These are phyloP conservation scores for Monotropa hypopitys DNA, from an alignment of 179 eudicot genomes.

Conservation along the genomic window DNA sequence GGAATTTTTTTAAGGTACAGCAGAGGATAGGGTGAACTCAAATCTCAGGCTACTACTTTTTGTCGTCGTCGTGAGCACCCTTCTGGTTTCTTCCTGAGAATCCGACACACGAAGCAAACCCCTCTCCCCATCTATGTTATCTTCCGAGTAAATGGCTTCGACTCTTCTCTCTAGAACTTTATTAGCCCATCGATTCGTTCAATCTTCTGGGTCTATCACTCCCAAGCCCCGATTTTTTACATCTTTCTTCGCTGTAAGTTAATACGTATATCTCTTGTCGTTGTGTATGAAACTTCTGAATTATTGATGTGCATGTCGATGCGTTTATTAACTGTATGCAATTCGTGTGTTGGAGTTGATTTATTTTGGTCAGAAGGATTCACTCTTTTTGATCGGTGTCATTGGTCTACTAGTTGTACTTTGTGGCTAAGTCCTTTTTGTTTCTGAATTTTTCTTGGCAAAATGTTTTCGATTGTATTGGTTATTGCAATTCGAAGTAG, in stretches of 20 bases:
- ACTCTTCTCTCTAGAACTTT: constrained; percentile 43
- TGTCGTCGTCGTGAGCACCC: too few relatives aligned
- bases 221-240: constrained; percentile 25
- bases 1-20: too few relatives aligned
- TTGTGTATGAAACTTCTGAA: background rate
- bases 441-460: background rate
- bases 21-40: too few relatives aligned
- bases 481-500: background rate
- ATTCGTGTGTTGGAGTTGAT: background rate
- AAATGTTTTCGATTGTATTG: background rate
- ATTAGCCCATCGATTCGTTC: constrained; percentile 27
- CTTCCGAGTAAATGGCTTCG: constrained; percentile 41
- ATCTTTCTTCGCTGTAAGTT: constrained; percentile 37
- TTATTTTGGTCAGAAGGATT: background rate
- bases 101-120: too few relatives aligned
- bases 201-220: constrained; percentile 21
- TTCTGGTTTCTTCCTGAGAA: too few relatives aligned
- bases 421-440: background rate
- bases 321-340: background rate
- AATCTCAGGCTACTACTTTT: too few relatives aligned
- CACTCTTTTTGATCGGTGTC: background rate
- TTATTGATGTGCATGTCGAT: background rate
- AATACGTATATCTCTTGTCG: background rate
- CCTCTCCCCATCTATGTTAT: background rate
- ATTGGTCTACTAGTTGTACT: background rate